These are phyloP conservation scores for Pestalotiopsis sp. DNA, from an alignment of 2,329 filamentous ascomycete genomes.

Conservation along the genomic window DNA sequence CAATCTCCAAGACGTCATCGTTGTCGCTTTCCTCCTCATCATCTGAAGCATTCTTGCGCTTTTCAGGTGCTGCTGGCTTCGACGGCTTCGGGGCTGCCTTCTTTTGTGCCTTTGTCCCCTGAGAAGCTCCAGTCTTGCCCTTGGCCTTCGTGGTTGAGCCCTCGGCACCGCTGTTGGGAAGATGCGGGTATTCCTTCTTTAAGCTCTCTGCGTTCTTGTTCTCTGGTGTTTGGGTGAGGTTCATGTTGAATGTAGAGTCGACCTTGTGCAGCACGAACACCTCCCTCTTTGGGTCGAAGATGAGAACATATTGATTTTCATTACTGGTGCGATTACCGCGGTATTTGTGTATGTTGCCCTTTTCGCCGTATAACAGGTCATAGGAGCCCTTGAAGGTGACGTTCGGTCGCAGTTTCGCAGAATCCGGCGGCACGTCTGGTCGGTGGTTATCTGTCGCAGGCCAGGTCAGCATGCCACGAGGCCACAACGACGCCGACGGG, in stretches of 20 bases:
- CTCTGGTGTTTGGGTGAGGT: conserved; percentile 69
- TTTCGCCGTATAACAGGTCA: conserved; percentile 54
- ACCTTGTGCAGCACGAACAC: conserved; percentile 81
- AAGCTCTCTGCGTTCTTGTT: conserved; percentile 65
- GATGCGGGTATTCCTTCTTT: conserved; percentile 65
- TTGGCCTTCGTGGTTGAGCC: conserved; percentile 17
- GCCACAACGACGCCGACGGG: not conserved
- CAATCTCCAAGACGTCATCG: conserved; percentile 61
- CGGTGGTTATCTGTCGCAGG: conserved; percentile 60
- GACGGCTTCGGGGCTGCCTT: not conserved
- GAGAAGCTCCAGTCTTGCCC: conserved; percentile 15
- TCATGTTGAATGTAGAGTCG: conserved; percentile 84
- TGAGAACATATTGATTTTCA: conserved; percentile 63
- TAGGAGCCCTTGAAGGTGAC: conserved; percentile 51
- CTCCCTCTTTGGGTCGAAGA: conserved; percentile 74
- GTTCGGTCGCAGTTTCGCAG: conserved; percentile 52
- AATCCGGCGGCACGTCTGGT: conserved; percentile 49
- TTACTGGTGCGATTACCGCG: conserved; percentile 58
- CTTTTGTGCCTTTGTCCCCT: conserved; percentile 10
- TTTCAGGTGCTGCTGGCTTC: conserved; percentile 24
- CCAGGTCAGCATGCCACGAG: not conserved
- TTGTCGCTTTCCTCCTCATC: conserved; percentile 53
- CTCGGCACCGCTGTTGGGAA: conserved; percentile 40
- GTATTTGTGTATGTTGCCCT: conserved; percentile 57
- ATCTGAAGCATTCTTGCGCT: conserved; percentile 32